These are phyloP conservation scores for Purpureocillium takamizusanense DNA, from an alignment of 2,329 filamentous ascomycete genomes.

Conservation along the genomic window DNA sequence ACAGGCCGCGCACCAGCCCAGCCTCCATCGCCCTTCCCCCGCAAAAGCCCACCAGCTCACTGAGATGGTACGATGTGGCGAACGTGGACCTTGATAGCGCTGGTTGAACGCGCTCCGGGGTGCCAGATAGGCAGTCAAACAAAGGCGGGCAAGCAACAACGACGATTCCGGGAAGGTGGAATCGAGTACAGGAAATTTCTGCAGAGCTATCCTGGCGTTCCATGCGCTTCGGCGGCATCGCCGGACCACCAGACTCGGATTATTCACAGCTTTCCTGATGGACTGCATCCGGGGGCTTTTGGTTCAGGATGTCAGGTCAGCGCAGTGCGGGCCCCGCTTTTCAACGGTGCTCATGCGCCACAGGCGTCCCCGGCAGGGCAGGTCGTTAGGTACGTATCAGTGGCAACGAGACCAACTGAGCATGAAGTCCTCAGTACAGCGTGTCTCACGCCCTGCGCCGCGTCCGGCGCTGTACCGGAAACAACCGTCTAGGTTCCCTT, in stretches of 20 bases:
- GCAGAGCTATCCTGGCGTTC: too few species aligned
- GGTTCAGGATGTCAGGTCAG: not conserved
- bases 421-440: constrained; percentile 11
- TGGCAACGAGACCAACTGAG: not conserved
- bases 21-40: too few species aligned
- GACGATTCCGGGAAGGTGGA: not conserved
- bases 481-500: too few species aligned
- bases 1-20: too few species aligned
- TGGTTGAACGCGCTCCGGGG: too few species aligned
- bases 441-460: not conserved
- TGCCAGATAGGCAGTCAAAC: too few species aligned
- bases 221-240: not conserved
- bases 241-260: not conserved
- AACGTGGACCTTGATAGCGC: too few species aligned
- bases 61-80: too few species aligned
- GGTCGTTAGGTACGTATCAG: too few species aligned
- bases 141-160: too few species aligned
- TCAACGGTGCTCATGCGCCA: not conserved
- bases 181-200: too few species aligned
- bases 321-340: constrained; percentile 9
- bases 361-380: not conserved
- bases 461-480: constrained; percentile 11
- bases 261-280: not conserved
- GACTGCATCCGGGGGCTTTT: constrained; percentile 3
- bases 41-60: too few species aligned